A percentile compares a stretch with the other conserved stretches of the same genome.
Conservation (phyloP, 2,329 filamentous ascomycete species). For the Arthrobotrys musiformis region DNA sequence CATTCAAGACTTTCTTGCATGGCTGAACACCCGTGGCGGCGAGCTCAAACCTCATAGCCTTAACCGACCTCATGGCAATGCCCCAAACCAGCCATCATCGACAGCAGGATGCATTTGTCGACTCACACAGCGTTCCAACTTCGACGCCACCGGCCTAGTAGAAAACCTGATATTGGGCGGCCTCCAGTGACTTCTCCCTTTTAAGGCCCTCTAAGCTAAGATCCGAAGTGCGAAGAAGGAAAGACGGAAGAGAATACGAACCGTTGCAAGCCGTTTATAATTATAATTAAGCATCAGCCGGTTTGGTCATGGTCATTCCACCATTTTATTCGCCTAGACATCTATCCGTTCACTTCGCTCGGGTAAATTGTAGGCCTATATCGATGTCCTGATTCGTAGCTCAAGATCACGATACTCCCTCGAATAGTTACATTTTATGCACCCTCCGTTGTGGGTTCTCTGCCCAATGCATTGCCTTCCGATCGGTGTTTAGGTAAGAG, state of each 20-base stretch:
- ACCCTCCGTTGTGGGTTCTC: neutral
- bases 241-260: slow-evolving; percentile 34
- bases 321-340: slow-evolving; percentile 7
- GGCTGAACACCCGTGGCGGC: neutral
- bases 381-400: slow-evolving; percentile 1
- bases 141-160: neutral
- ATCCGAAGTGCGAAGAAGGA: slow-evolving; percentile 46
- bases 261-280: neutral
- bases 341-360: neutral
- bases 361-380: slow-evolving; percentile 4
- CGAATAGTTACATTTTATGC: neutral
- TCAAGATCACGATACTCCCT: neutral
- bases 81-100: slow-evolving; percentile 13
- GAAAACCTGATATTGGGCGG: slow-evolving; percentile 9
- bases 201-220: slow-evolving; percentile 16
- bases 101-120: neutral
- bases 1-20: neutral
- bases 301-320: slow-evolving; percentile 8
- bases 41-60: neutral
- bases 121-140: neutral
- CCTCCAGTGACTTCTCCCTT: neutral
- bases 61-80: slow-evolving; percentile 1
- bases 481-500: neutral
- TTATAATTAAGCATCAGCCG: slow-evolving; percentile 1
- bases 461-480: neutral